These are phyloP conservation scores for Picea mariana DNA, from an alignment of 83 land plant species.

Conservation along the genomic window DNA sequence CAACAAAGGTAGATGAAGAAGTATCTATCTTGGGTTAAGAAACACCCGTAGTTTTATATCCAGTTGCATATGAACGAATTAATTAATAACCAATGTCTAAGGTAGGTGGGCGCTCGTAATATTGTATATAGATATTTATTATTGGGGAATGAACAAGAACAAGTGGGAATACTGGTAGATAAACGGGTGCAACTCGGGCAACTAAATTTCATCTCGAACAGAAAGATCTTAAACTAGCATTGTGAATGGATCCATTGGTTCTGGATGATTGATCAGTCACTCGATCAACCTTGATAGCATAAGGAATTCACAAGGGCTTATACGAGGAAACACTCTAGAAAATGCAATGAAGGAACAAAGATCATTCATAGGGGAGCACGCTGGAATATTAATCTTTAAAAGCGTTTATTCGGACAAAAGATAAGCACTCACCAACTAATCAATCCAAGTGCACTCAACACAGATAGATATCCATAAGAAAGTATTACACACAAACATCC, in stretches of 20 bases:
- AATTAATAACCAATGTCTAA: too few relatives aligned
- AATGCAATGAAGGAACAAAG: too few relatives aligned
- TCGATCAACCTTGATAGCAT: background rate
- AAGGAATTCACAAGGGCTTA: background rate
- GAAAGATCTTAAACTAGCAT: background rate
- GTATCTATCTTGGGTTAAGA: background rate
- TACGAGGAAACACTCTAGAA: background rate
- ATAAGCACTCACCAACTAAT: background rate
- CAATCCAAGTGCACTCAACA: background rate
- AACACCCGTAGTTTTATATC: background rate
- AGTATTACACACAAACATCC: background rate
- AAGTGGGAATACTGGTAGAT: background rate
- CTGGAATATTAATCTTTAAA: background rate
- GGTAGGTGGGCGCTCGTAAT: background rate
- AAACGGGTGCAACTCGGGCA: background rate
- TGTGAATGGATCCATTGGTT: background rate
- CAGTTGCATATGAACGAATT: background rate
- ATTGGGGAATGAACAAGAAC: background rate
- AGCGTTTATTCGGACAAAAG: background rate
- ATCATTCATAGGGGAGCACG: too few relatives aligned
- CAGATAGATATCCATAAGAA: background rate
- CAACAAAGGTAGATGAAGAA: background rate
- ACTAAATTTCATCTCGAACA: background rate
- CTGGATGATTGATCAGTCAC: background rate
- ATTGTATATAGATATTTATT: too few relatives aligned